phyloP scores from a whole-genome alignment of 2,329 filamentous ascomycete species.

The Ophiostoma triangulosporum region DNA sequence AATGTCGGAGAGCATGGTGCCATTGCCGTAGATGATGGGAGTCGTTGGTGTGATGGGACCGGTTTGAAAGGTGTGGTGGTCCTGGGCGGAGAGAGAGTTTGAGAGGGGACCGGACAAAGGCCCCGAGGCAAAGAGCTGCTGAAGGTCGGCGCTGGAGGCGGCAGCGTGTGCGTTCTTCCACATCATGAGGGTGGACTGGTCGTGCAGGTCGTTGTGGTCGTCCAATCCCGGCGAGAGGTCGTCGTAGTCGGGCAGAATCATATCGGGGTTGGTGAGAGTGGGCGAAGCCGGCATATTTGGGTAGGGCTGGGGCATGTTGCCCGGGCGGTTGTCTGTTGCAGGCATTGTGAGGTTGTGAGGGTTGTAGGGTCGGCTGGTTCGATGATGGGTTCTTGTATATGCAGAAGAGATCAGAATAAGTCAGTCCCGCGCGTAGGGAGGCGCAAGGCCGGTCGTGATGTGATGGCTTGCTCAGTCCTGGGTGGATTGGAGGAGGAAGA shows the following conservation, averaged over 20 bases:
- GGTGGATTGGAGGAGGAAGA: neutral
- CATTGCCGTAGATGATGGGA: slow-evolving; percentile 56
- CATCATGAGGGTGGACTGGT: slow-evolving; percentile 35
- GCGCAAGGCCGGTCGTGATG: neutral
- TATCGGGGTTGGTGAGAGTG: slow-evolving; percentile 83
- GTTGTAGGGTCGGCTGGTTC: too few species aligned
- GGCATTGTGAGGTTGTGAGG: slow-evolving; percentile 13
- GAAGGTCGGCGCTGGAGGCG: slow-evolving; percentile 20
- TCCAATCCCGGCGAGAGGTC: slow-evolving; percentile 40
- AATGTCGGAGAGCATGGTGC: slow-evolving; percentile 56
- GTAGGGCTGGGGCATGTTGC: slow-evolving; percentile 24
- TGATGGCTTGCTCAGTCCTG: neutral
- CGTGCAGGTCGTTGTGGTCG: slow-evolving; percentile 22
- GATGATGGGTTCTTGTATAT: neutral
- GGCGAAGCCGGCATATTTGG: slow-evolving; percentile 54
- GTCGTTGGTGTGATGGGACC: slow-evolving; percentile 40
- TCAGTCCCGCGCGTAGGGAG: neutral
- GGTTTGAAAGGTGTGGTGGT: slow-evolving; percentile 18
- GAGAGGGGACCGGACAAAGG: neutral
- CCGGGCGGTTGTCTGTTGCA: slow-evolving; percentile 16
- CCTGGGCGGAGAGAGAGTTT: slow-evolving; percentile 13
- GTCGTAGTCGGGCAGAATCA: slow-evolving; percentile 74
- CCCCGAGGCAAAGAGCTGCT: slow-evolving; percentile 30
- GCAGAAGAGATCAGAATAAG: neutral
- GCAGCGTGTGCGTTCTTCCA: slow-evolving; percentile 34